A percentile compares a stretch with the other conserved stretches of the same genome.
Evolutionary conservation across 1,284 basidiomycete species (phyloP).

Genomic region (Ceratobasidium sp.): DNA sequence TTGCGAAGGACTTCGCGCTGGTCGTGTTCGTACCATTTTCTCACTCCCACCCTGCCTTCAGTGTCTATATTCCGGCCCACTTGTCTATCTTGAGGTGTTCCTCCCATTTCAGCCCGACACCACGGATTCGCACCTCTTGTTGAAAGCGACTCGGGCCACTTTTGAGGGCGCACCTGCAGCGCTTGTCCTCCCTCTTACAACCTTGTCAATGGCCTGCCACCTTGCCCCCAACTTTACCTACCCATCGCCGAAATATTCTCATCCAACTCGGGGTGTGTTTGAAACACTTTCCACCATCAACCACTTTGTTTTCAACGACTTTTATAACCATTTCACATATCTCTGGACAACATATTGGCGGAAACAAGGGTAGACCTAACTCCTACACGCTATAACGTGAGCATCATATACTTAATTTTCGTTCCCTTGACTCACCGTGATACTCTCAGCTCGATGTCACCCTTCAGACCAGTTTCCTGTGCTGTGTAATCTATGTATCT

Average conservation of each 20-base stretch:
- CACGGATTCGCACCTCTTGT: background rate
- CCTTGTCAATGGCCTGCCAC: background rate
- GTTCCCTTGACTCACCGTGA: too few relatives aligned
- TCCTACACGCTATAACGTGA: background rate
- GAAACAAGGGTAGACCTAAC: background rate
- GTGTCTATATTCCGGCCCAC: background rate
- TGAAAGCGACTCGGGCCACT: background rate
- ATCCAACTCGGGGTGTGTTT: too few relatives aligned
- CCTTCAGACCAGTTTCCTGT: too few relatives aligned
- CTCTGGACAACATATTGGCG: background rate
- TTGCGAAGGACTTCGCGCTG: constrained; percentile 1
- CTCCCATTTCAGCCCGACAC: background rate
- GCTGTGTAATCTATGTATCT: too few relatives aligned
- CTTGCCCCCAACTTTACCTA: background rate
- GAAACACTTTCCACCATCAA: background rate
- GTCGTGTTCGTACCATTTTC: constrained; percentile 18
- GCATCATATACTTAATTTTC: background rate
- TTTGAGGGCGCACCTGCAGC: background rate
- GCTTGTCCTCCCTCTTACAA: background rate
- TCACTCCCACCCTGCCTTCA: background rate
- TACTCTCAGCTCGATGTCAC: too few relatives aligned
- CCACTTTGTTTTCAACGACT: constrained; percentile 9
- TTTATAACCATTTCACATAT: constrained; percentile 12
- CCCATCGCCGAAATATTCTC: background rate
- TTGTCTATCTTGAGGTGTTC: constrained; percentile 12